These are phyloP conservation scores for Blastobotrys buckinghamii DNA, from an alignment of 1,139 yeast genomes.

Conservation along the genomic window DNA sequence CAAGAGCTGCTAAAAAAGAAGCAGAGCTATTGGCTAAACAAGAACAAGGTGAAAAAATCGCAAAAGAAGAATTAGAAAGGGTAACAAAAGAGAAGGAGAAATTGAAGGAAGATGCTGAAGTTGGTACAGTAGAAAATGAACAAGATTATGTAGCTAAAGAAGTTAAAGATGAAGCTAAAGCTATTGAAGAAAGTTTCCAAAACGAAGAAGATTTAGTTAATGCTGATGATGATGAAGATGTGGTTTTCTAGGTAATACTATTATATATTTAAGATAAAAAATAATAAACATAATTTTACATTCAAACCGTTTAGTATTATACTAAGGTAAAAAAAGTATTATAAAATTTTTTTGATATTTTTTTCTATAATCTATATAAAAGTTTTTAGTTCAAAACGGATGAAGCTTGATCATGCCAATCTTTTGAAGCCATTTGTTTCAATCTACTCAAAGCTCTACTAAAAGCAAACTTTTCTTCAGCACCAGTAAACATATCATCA, in stretches of 20 bases:
- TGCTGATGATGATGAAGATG: constrained; percentile 23
- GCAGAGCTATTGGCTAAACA: constrained; percentile 30
- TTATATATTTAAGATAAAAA: neutral
- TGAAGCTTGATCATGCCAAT: constrained; percentile 46
- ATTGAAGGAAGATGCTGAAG: constrained; percentile 16
- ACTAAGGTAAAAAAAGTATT: neutral
- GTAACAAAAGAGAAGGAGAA: constrained; percentile 5
- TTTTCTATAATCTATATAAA: neutral
- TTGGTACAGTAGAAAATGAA: constrained; percentile 13
- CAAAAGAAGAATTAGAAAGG: constrained; percentile 11
- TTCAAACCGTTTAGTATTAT: too few species aligned
- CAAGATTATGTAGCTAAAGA: constrained; percentile 15
- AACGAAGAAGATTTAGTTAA: neutral
- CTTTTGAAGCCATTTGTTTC: constrained; percentile 89
- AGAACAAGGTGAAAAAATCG: neutral
- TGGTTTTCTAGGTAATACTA: constrained; percentile 16
- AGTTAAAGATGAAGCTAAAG: constrained; percentile 7
- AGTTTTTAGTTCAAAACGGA: constrained; percentile 1
- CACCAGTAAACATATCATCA: constrained; percentile 77
- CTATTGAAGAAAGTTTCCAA: constrained; percentile 1
- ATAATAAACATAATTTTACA: neutral
- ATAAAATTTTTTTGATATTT: neutral
- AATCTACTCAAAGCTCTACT: constrained; percentile 89
- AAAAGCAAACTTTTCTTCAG: constrained; percentile 94
- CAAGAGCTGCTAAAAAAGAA: constrained; percentile 36